Base-by-base conservation (phyloP, 305 asterid species). In the Fraxinus ornus region DNA sequence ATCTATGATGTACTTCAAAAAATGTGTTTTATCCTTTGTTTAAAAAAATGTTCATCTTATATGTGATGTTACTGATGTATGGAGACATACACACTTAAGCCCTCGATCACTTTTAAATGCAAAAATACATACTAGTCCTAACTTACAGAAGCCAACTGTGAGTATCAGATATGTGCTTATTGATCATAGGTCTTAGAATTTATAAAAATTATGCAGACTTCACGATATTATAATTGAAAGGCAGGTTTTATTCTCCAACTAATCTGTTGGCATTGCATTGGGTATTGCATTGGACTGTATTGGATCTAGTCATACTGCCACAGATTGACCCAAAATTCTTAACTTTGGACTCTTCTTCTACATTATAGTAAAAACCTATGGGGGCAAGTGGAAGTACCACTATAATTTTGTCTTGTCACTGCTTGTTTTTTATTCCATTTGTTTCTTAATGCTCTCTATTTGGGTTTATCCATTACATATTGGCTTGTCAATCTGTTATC, bases 401-500 rank as follows among this genome's bases (percentile, higher is more conserved):
- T 60, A 22, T 60, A 7, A 60, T 21, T 60, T 60, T 60, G 30
- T 22, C 13, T 60, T 15, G 13, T 7, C 3, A 28, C 32, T 22
- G 30, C 32, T 8, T 60, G 12, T 60, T 60, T 60, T 8, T 2
- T 8, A 22, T 60, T 19, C 24, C 32, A 7, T 60, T 60, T 60
- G 30, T 19, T 21, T 60, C 3, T 21, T 21, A 19, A 17, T 57
- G 70, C 13, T 60, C 30, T 21, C 13, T 28, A 60, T 60, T 5
- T 7, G 22, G 24, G 24, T 17, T 52, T n/a, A 52, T 52, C 8
- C 24, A 60, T 60, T 7, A 22, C 33, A 2, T 78, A 21, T 73
- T 71, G 49, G 76, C 44, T 30, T 86, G 62, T 35, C 3, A 60
- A 21, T 76, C 19, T 21, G 47, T 28, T 64, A 78, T 78, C 49